phyloP scores from a whole-genome alignment of 345 rosid species.

The Pelargonium nanum region DNA sequence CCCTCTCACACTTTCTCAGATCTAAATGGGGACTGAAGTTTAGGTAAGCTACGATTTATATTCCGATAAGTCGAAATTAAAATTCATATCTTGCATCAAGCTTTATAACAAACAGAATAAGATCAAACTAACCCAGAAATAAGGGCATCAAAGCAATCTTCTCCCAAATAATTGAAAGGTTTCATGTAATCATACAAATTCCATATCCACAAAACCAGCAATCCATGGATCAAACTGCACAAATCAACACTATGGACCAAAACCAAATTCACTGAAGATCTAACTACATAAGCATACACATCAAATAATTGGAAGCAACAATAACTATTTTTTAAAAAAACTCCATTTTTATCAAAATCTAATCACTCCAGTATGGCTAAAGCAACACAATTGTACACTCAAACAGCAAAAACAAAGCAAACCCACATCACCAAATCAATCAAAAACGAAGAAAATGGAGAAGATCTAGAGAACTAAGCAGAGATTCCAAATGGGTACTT shows the following conservation, averaged over 20 bases:
- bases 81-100: neutral
- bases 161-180: too few relatives aligned
- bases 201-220: neutral
- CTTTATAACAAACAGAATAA: too few relatives aligned
- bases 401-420: conserved; percentile 7
- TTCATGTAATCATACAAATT: neutral
- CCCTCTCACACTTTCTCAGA: too few relatives aligned
- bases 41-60: too few relatives aligned
- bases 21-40: too few relatives aligned
- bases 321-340: too few relatives aligned
- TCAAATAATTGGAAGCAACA: neutral
- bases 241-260: neutral
- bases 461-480: conserved; percentile 2
- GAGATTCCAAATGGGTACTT: neutral
- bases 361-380: neutral
- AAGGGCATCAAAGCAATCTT: neutral
- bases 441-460: neutral
- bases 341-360: neutral
- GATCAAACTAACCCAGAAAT: neutral
- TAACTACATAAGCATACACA: neutral
- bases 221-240: neutral
- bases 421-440: conserved; percentile 5
- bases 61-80: too few relatives aligned
- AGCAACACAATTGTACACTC: neutral
- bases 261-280: neutral